phyloP scores from a whole-genome alignment of 306 rosid genomes.

The Pterocarpus macrocarpus region DNA sequence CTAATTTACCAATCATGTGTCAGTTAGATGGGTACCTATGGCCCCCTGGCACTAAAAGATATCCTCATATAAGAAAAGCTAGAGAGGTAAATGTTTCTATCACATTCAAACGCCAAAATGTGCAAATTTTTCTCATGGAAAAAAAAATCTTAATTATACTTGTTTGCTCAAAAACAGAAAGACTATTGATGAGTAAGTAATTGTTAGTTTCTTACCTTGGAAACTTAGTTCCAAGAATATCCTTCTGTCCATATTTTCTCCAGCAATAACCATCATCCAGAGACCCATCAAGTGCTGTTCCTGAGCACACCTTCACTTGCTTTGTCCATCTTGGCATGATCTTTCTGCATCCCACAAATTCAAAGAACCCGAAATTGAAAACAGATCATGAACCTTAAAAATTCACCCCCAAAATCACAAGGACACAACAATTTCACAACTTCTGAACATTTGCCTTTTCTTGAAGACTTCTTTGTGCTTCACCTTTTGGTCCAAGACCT shows the following conservation, averaged over 20 bases:
- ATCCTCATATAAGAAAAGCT: not conserved
- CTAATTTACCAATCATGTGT: slow-evolving; percentile 20
- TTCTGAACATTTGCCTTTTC: slow-evolving; percentile 64
- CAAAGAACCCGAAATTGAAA: slow-evolving; percentile 19
- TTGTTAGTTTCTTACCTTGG: slow-evolving; percentile 65
- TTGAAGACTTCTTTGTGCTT: slow-evolving; percentile 61
- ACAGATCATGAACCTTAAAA: slow-evolving; percentile 35
- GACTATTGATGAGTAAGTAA: not conserved
- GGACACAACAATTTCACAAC: slow-evolving; percentile 11
- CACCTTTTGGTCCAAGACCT: slow-evolving; percentile 53
- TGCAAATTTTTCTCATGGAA: not conserved
- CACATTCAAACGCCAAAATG: not conserved
- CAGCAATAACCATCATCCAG: slow-evolving; percentile 76
- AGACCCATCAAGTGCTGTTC: slow-evolving; percentile 59
- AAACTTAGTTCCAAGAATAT: slow-evolving; percentile 78
- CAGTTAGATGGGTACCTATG: not conserved
- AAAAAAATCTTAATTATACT: not conserved
- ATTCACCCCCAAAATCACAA: not conserved
- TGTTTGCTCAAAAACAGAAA: not conserved
- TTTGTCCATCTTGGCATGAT: slow-evolving; percentile 62
- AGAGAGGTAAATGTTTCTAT: not conserved
- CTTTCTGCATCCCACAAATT: slow-evolving; percentile 63
- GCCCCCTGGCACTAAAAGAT: not conserved
- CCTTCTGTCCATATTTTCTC: slow-evolving; percentile 97
- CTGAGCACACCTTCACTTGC: slow-evolving; percentile 63